Percentiles rank a stretch among this genome's conserved stretches.
These are phyloP conservation scores for Protea cynaroides DNA, from an alignment of 164 flowering plant species.

Conservation along the genomic window DNA sequence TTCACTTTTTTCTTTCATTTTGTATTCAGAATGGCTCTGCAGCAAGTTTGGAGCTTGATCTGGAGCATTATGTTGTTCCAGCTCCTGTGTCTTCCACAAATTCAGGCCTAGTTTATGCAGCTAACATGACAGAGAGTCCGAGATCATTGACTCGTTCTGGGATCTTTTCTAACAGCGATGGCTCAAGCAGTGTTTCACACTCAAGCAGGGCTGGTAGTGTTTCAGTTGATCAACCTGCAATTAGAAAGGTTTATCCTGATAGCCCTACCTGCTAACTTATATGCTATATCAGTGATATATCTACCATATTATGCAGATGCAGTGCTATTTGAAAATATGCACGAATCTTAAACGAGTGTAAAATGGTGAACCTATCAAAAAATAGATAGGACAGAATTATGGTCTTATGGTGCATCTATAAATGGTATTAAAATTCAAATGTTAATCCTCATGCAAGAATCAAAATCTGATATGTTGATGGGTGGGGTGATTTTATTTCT, in stretches of 20 bases:
- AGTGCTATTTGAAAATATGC: too few relatives aligned
- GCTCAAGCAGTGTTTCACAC: conserved; percentile 27
- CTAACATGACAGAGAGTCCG: conserved; percentile 83
- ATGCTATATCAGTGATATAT: conserved; percentile 3
- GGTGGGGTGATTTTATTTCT: too few relatives aligned
- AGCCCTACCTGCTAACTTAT: conserved; percentile 13
- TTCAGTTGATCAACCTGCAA: conserved; percentile 40
- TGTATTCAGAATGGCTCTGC: conserved; percentile 59
- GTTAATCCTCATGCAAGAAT: too few relatives aligned
- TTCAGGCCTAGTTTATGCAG: conserved; percentile 68
- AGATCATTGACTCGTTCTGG: conserved; percentile 50
- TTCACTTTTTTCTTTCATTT: neutral
- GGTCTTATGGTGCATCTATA: too few relatives aligned
- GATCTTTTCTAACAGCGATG: conserved; percentile 31
- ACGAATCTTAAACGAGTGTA: too few relatives aligned
- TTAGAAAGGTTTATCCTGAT: conserved; percentile 42
- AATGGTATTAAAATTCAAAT: too few relatives aligned
- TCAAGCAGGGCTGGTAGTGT: conserved; percentile 29
- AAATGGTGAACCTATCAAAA: too few relatives aligned
- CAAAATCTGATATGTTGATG: too few relatives aligned
- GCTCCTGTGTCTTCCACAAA: conserved; percentile 63
- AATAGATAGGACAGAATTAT: too few relatives aligned
- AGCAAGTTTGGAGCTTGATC: conserved; percentile 89
- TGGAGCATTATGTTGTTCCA: conserved; percentile 93
- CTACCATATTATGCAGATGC: too few relatives aligned